Percentiles rank a stretch among this genome's conserved stretches.
These are phyloP conservation scores for Hypoxylon rickii DNA, from an alignment of 495 filamentous ascomycete genomes.

Conservation along the genomic window DNA sequence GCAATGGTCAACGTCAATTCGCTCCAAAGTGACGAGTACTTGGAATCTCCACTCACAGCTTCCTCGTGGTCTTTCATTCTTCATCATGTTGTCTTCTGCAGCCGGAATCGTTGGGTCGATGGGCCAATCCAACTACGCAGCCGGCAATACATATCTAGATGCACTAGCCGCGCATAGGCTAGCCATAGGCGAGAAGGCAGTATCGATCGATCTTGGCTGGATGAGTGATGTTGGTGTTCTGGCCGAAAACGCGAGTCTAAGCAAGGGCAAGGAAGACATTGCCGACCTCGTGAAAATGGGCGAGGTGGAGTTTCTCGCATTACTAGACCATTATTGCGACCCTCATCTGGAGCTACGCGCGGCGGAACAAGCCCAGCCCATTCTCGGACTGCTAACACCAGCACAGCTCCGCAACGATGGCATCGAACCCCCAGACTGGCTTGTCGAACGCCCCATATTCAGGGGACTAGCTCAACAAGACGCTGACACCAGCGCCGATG, in stretches of 20 bases:
- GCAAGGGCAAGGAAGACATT: background rate
- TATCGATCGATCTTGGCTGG: constrained; percentile 49
- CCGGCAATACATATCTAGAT: constrained; percentile 58
- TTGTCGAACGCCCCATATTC: too few species aligned
- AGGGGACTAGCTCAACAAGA: too few species aligned
- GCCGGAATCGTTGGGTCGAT: constrained; percentile 49
- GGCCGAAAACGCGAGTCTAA: background rate
- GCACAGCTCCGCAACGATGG: constrained; percentile 9
- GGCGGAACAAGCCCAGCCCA: background rate
- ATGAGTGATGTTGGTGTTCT: constrained; percentile 31
- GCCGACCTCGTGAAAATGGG: too few species aligned
- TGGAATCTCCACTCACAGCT: constrained; percentile 55
- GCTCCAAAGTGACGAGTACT: constrained; percentile 49
- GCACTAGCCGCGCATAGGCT: constrained; percentile 41
- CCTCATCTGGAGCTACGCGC: background rate
- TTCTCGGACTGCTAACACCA: background rate
- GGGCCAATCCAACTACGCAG: constrained; percentile 59
- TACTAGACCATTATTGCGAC: constrained; percentile 39
- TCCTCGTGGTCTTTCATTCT: constrained; percentile 57
- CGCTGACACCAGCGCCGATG: too few species aligned
- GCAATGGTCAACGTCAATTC: constrained; percentile 37
- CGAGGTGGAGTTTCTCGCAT: constrained; percentile 39
- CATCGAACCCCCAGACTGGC: too few species aligned
- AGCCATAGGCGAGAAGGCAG: constrained; percentile 28
- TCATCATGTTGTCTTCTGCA: constrained; percentile 49